Base-by-base conservation (phyloP, 2,329 filamentous ascomycete species). In the Cladophialophora immunda region DNA sequence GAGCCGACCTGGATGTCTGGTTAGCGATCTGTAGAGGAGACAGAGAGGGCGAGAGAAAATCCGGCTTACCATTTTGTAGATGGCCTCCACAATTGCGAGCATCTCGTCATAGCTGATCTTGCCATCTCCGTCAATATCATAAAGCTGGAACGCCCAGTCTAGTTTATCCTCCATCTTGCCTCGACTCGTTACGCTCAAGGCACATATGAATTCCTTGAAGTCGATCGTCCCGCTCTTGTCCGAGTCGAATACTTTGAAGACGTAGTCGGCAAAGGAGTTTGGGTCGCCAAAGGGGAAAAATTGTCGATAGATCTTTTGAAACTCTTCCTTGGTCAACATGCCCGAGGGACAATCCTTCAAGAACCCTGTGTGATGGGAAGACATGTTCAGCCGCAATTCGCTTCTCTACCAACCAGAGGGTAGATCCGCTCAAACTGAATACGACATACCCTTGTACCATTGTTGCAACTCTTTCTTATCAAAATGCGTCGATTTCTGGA, bases 21-120 rank as follows among this genome's bases (percentile, higher is more conserved):
- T 69, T 30, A 69, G 64, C 55, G 5, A 13, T 4, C 17, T 5
- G 47, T 25, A 8, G 9, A 13, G 8, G 27, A 15, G 7, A 4
- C n/a, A 17, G n/a, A 45, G 32, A 56, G n/a, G 17, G 38, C 5
- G 5, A 30, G 54, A 19, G 30, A 36, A 69, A 50, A 25, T 13
- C 45, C 19, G 19, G 25, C 80, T 53, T 80, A 98, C 95, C 95
- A 99, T 99, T 82, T 98, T 99, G 86, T 99, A 99, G 78, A 99
- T 99, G 63, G 95, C 95, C 83, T 98, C 94, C 64, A 99, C 95
- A 78, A 99, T 99, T 74, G 93, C 91, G 72, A 99, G 85, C 95
- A 99, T 99, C 84, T 99, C 95, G 63, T 98, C 93, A 80, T 98
- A 99, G 79, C 92, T 97, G 77, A 99, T 99, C 85, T 97, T 97